Base-by-base conservation (phyloP, 176 grass and related monocot genomes). In the Paspalum vaginatum region DNA sequence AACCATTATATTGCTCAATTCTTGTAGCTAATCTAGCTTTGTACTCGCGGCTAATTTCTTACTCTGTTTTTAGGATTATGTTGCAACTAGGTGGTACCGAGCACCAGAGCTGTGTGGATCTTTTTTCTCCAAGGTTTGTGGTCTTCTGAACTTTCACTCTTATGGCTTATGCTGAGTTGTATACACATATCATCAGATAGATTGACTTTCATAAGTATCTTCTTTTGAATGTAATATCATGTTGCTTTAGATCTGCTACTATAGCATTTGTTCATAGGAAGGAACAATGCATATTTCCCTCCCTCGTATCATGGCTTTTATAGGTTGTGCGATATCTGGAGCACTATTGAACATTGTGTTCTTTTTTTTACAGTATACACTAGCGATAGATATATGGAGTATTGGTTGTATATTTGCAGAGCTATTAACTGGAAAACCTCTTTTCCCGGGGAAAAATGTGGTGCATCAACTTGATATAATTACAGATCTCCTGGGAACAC, bases 361-460 rank as follows among this genome's bases (percentile, higher is more conserved):
- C 69, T 18, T 13, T 44, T 82, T 8, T n/a, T 66, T 86, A 74
- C 87, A 97, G 92, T 98, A 98, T 70, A 98, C 96, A 54, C 92
- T 92, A 44, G 96, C 92, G 8, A 98, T 98, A 88, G 96, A 98
- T 89, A 98, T 91, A 82, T 98, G 96, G 96, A 98, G 96, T 64
- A 98, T 98, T 70, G 95, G 95, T 24, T 94, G 95, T 78, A 98
- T 98, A 77, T 98, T 98, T 85, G 83, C 95, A 12, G 95, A 94
- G 72, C 79, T 98, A 62, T 70, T 98, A 78, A 98, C 95, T 6
- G 92, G 95, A 40, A 98, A 89, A 82, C 95, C 95, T 83, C 88
- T 98, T 72, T 98, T 98, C 65, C 95, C 95, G 59, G 95, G 95
- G 17, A 98, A 98, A 78, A 98, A 98, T 88, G 92, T 98, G 60